Base-by-base conservation (phyloP, 768 basidiomycete genomes). In the Plicaturopsis crispa region DNA sequence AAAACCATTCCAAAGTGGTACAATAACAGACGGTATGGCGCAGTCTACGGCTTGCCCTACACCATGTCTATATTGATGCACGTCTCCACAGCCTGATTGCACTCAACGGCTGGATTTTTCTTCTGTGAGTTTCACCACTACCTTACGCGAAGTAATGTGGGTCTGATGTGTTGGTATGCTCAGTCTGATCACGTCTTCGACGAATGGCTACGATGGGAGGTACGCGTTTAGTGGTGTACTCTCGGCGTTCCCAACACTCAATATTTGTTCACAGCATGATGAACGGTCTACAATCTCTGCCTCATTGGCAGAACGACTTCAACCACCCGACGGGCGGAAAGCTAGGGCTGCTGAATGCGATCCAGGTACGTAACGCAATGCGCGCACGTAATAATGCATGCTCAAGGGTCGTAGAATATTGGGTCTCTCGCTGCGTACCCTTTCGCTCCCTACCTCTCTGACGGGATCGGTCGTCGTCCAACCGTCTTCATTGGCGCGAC, bases 191-290 rank as follows among this genome's bases (percentile, higher is more conserved):
- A 84, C 82, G 8, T 83, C 82, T 18, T 80, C 79, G 11, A 82
- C 78, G 34, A 82, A 77, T 54, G 84, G 83, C 36, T 85, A 78
- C 52, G 84, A 85, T 50, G 80, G 80, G 43, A 78, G n/a, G n/a
- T n/a, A n/a, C n/a, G n/a, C n/a, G n/a, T n/a, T n/a, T n/a, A n/a
- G n/a, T n/a, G n/a, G n/a, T n/a, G n/a, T n/a, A n/a, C n/a, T n/a
- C n/a, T n/a, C n/a, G n/a, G n/a, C n/a, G n/a, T n/a, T n/a, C n/a
- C n/a, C n/a, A n/a, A n/a, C n/a, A n/a, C n/a, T n/a, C n/a, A n/a
- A n/a, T n/a, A n/a, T n/a, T n/a, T n/a, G n/a, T n/a, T n/a, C n/a
- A n/a, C n/a, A n/a, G 74, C 55, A 76, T 84, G 75, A 82, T 84
- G 82, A 84, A 86, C 58, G 80, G 80, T 54, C 65, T 88, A 30